Base-by-base conservation (phyloP, 352 stramenopile genomes). In the Globisporangium emineosum region DNA sequence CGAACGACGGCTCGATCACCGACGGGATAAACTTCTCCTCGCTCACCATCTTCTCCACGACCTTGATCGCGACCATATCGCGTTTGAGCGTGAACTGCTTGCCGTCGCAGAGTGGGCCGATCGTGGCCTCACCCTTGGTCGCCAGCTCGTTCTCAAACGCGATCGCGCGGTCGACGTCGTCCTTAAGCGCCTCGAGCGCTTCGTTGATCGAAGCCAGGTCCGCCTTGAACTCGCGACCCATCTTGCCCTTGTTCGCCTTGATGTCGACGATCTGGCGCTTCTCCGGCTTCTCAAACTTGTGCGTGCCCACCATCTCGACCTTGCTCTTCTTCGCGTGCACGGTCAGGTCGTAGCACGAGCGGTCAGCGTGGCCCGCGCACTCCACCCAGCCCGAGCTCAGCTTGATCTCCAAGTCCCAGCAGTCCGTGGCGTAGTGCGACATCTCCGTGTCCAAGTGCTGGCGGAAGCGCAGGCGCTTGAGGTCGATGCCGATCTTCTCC, bases 371-470 rank as follows among this genome's bases (percentile, higher is more conserved):
- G 60, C 98, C 98, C 9, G 98, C 97, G 74, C 97, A 99, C 73
- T 99, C 98, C 12, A 99, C 93, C 97, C 97, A 99, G 68, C 97
- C 97, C 69, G 98, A 98, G 63, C 83, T 97, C 53, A 98, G 86
- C 80, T 99, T 89, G 66, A 99, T 99, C 85, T 99, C 97, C 37
- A 99, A 77, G 80, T 99, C 98, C 97, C 97, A 99, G 84, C 97
- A 99, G 82, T 99, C 98, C 35, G 88, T 97, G 21, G 97, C 97
- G 78, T 99, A 99, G 80, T 99, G 98, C 35, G 98, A 98, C 97
- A 99, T 99, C 87, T 99, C 97, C 29, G 97, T 99, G 51, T 93
- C 88, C 59, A 99, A 84, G 79, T 99, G 97, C 86, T 99, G 97
- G 60, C 98, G 96, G 81, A 99, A 99, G 42, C 97, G 94, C 70